phyloP scores from a whole-genome alignment of 257 asterid species.

The Salvia miltiorrhiza region DNA sequence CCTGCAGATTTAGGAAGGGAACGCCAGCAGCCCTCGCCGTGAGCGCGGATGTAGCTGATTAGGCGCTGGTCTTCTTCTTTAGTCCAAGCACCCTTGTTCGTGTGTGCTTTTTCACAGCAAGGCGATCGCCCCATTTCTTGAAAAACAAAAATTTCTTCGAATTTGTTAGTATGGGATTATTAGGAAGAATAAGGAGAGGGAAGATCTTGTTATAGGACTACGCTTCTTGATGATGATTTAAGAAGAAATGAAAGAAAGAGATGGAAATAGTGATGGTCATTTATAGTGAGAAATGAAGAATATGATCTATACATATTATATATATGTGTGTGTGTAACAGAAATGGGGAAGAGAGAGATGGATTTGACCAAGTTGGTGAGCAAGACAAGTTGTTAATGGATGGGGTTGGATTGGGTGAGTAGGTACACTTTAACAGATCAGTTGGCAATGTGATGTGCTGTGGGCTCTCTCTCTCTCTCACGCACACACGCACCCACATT shows the following conservation, averaged over 20 bases:
- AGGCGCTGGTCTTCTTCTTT: constrained; percentile 93
- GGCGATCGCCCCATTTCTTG: constrained; percentile 83
- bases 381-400: constrained; percentile 50
- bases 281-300: background rate
- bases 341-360: background rate
- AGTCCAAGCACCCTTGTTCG: constrained; percentile 97
- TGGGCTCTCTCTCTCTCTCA: constrained; percentile 22
- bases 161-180: background rate
- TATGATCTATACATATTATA: background rate
- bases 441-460: constrained; percentile 39
- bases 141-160: background rate
- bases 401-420: constrained; percentile 86
- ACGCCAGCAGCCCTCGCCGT: constrained; percentile 99
- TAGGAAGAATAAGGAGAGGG: background rate
- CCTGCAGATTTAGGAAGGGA: constrained; percentile 98
- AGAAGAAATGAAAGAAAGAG: constrained; percentile 4
- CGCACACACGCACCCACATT: too few species aligned
- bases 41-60: constrained; percentile 64
- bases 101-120: constrained; percentile 95
- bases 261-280: background rate
- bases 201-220: background rate
- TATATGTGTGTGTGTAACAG: background rate
- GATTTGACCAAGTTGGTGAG: constrained; percentile 57
- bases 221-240: background rate
- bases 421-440: constrained; percentile 59